Evolutionary conservation across 2,329 filamentous ascomycete genomes (phyloP), one percentile per base, ranked within the genome.

Genomic region (Botryotinia narcissicola): DNA sequence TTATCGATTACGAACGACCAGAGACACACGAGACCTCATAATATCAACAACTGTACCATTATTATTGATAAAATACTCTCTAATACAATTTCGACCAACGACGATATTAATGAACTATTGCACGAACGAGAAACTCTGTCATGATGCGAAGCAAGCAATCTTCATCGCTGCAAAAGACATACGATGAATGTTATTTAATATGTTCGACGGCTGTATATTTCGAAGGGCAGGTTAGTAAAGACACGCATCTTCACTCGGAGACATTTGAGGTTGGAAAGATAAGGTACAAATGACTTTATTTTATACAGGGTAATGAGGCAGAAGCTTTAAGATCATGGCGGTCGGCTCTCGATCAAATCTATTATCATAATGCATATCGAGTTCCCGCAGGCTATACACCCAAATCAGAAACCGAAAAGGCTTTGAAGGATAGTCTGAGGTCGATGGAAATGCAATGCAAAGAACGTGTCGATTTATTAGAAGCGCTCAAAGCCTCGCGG

Each of bases 121-220:
- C 20, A 54, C 22, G 63, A 25, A 7, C 48, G 32, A 48, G 16
- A 37, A 29, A 73, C 71, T 70, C 73, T 73, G 79, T 69, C 75
- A 81, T 81, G 80, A 83, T 87, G 84, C 85, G 86, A 80, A 85
- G 85, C 82, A 90, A 90, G 81, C 85, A 86, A 75, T 87, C 90
- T 81, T 90, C 92, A 83, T 90, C 90, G 75, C 90, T 98, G 82
- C 95, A 98, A 85, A 98, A 97, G 88, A 97, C 94, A 73, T 98
- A 98, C 84, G 95, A 98, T 85, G 94, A 98, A 83, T 95, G 93
- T 83, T 98, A 97, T 84, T 85, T 98, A 79, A 94, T 92, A 81
- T 98, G 95, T 84, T 98, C 95, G 22, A 98, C 95, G 2, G 95
- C 95, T 57, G 93, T 97, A 71, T 98, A 97, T 84, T 98, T 97